Evolutionary conservation across 116 monocot species (phyloP), one percentile per base, ranked within the genome.

Genomic region (Phalaenopsis hybrid): DNA sequence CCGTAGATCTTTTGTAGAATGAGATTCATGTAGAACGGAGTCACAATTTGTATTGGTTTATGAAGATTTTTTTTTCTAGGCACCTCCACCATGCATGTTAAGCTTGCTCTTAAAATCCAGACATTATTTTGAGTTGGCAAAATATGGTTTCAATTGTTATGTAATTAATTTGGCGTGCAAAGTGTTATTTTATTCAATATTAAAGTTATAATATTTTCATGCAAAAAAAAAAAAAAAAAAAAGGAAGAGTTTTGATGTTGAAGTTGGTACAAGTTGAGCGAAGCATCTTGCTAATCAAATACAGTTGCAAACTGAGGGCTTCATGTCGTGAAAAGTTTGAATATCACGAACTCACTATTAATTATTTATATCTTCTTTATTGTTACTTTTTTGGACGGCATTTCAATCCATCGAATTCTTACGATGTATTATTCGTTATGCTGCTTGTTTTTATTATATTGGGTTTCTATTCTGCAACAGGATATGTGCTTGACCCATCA

Each of bases 401-500:
- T 13, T 69, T 43, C 79, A 69, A 17, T 9, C 49, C 1, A 51
- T 77, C 45, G 59, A 76, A 63, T 18, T 52, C 18, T 33, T 55
- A 74, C 43, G 11, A 50, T 6, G 34, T n/a, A 75, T 52, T n/a
- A 15, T 57, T 21, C 23, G 8, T 25, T 55, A 20, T 17, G 51
- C 48, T 69, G 51, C 18, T 55, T 79, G 21, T 78, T 46, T 67
- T 23, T 37, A 58, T 75, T 52, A 49, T 74, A 21, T 46, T 73
- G 37, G 33, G 7, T 8, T 21, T 58, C 31, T 59, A 61, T 79
- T 16, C 6, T 78, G 20, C 58, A 79, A 10, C 82, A 94, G 94
- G 80, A 73, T 84, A 82, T 78, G 74, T 81, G 3, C 80, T 87
- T 68, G 89, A 89, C 57, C 88, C 88, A 79, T 80, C 91, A n/a